Percentiles rank a stretch among this genome's conserved stretches.
Evolutionary conservation across 371 early-diverging fungal species (phyloP).

Genomic region (Mortierella sp.): DNA sequence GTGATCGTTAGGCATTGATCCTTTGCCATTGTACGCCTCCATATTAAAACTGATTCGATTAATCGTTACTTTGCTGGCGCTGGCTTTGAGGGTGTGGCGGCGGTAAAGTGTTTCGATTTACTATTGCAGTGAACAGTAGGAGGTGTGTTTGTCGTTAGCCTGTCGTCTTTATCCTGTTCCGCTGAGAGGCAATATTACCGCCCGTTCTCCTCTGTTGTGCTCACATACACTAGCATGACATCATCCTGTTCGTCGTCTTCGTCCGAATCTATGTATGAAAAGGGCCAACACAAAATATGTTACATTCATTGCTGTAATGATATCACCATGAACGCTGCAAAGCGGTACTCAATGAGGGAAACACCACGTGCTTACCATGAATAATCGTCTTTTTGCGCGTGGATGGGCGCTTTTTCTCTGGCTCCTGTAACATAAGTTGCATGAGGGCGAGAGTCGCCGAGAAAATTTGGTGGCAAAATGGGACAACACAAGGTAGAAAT

Average conservation of each 20-base stretch:
- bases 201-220: neutral
- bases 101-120: slow-evolving; percentile 49
- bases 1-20: neutral
- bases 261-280: slow-evolving; percentile 30
- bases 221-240: slow-evolving; percentile 38
- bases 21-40: neutral
- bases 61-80: slow-evolving; percentile 25
- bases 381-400: slow-evolving; percentile 41
- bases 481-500: slow-evolving; percentile 1
- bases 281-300: neutral
- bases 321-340: neutral
- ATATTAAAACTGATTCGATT: neutral
- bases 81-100: slow-evolving; percentile 18
- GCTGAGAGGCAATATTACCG: neutral
- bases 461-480: slow-evolving; percentile 53
- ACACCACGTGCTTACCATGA: slow-evolving; percentile 19
- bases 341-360: neutral
- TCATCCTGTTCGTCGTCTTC: slow-evolving; percentile 40
- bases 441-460: neutral
- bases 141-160: slow-evolving; percentile 20
- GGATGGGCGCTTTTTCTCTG: slow-evolving; percentile 28
- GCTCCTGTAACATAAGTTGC: slow-evolving; percentile 9
- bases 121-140: slow-evolving; percentile 11
- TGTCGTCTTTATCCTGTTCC: neutral
- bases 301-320: neutral